Conservation (phyloP, 495 filamentous ascomycete genomes). For the Daldinia decipiens region DNA sequence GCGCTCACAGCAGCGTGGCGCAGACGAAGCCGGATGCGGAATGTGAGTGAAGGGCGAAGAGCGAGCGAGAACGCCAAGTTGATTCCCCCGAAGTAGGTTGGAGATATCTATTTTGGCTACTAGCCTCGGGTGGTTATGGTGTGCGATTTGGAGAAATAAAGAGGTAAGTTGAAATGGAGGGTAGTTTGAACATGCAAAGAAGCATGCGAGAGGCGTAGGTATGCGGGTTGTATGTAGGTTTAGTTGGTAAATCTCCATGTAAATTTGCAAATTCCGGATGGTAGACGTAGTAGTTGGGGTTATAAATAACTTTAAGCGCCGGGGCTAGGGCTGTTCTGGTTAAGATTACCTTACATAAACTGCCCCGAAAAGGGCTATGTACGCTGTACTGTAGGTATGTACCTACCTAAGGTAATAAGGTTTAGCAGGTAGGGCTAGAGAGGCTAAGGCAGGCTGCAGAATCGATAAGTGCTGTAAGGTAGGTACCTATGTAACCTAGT, state of each 20-base stretch:
- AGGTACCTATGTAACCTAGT: background rate
- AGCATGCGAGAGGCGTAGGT: background rate
- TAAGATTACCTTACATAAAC: slow-evolving; percentile 21
- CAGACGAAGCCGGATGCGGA: slow-evolving; percentile 31
- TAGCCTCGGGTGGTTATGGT: slow-evolving; percentile 10
- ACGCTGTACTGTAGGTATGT: slow-evolving; percentile 2
- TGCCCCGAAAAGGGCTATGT: slow-evolving; percentile 12
- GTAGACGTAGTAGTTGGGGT: background rate
- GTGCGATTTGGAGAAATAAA: background rate
- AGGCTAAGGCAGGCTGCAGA: slow-evolving; percentile 6
- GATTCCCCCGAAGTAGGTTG: slow-evolving; percentile 16
- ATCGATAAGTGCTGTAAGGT: slow-evolving; percentile 1
- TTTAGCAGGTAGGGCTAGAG: slow-evolving; percentile 7
- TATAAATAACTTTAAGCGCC: slow-evolving; percentile 18
- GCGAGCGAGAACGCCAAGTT: slow-evolving; percentile 12
- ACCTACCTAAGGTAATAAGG: slow-evolving; percentile 1
- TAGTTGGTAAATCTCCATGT: background rate
- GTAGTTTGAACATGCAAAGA: slow-evolving; percentile 8
- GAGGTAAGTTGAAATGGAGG: slow-evolving; percentile 16
- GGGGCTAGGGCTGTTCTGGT: slow-evolving; percentile 8
- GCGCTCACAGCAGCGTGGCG: slow-evolving; percentile 30
- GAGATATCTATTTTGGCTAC: slow-evolving; percentile 20
- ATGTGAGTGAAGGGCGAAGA: slow-evolving; percentile 11
- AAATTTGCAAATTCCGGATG: background rate
- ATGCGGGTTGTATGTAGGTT: background rate